A percentile compares a stretch with the other conserved stretches of the same genome.
These are phyloP conservation scores for Butyriboletus loyo DNA, from an alignment of 768 basidiomycete species.

Conservation along the genomic window DNA sequence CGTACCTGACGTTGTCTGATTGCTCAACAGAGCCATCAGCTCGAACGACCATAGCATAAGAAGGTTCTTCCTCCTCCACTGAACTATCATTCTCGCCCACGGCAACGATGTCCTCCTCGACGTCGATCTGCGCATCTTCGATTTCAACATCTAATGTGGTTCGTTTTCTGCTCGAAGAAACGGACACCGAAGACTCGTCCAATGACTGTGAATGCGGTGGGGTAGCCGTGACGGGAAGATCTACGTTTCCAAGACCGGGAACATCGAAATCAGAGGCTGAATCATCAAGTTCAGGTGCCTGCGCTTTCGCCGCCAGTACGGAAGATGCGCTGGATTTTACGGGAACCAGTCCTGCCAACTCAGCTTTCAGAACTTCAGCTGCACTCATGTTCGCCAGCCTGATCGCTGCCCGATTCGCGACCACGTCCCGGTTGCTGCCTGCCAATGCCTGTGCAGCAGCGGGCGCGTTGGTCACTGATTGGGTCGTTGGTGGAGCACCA, in stretches of 20 bases:
- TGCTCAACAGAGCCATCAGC: constrained; percentile 93
- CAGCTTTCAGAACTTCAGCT: constrained; percentile 89
- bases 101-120: constrained; percentile 22
- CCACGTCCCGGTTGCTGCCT: constrained; percentile 87
- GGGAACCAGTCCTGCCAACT: constrained; percentile 59
- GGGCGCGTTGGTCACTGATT: constrained; percentile 56
- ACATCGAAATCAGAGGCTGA: constrained; percentile 34
- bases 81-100: constrained; percentile 40
- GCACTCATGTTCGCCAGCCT: constrained; percentile 97
- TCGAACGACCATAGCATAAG: constrained; percentile 71
- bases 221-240: constrained; percentile 16
- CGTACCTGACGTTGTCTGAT: constrained; percentile 88
- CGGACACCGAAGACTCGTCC: constrained; percentile 20
- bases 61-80: constrained; percentile 47
- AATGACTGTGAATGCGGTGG: constrained; percentile 4
- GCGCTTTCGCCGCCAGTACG: constrained; percentile 30
- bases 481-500: constrained; percentile 57
- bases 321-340: constrained; percentile 36
- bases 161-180: constrained; percentile 41
- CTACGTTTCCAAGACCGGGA: constrained; percentile 33
- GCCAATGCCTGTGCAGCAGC: constrained; percentile 70
- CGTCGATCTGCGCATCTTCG: constrained; percentile 37
- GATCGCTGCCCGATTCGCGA: constrained; percentile 85
- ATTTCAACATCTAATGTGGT: constrained; percentile 41
- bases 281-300: constrained; percentile 26